phyloP scores from a whole-genome alignment of 2,329 filamentous ascomycete species.

The Neoscytalidium dimidiatum region DNA sequence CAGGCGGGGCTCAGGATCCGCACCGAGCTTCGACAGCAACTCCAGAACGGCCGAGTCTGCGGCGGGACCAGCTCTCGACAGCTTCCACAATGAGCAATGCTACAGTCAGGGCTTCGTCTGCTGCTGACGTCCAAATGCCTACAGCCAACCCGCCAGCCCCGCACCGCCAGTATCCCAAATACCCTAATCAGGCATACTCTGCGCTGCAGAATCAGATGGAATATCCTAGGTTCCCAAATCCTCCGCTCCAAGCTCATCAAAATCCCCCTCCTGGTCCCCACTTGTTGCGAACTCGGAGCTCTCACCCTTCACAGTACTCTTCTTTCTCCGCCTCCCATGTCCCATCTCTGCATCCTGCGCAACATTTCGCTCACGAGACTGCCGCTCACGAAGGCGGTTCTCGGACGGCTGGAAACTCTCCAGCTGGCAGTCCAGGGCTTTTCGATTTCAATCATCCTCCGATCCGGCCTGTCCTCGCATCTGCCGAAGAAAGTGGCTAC shows the following conservation, averaged over 20 bases:
- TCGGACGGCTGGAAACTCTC: constrained; percentile 49
- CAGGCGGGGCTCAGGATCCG: constrained; percentile 14
- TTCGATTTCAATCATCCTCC: constrained; percentile 40
- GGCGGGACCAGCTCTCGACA: constrained; percentile 42
- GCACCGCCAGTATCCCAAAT: constrained; percentile 35
- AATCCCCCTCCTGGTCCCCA: constrained; percentile 36
- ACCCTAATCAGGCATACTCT: constrained; percentile 53
- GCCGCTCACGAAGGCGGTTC: constrained; percentile 37
- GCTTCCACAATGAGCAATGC: constrained; percentile 44
- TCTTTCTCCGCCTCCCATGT: constrained; percentile 36
- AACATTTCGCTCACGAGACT: constrained; percentile 37
- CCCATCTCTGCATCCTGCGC: constrained; percentile 38
- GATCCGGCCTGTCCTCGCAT: constrained; percentile 31
- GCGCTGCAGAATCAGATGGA: constrained; percentile 48
- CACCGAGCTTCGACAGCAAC: constrained; percentile 17
- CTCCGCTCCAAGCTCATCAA: constrained; percentile 16
- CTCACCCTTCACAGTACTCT: constrained; percentile 44
- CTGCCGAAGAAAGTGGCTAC: constrained; percentile 38
- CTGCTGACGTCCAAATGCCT: constrained; percentile 23
- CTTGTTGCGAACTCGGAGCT: constrained; percentile 43
- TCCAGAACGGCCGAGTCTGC: constrained; percentile 39
- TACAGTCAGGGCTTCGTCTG: constrained; percentile 40
- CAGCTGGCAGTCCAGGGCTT: constrained; percentile 49
- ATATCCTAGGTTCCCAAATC: constrained; percentile 29
- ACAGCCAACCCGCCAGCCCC: background rate